Conservation (phyloP, 192 early-diverging fungal genomes). For the Obelidium mucronatum region DNA sequence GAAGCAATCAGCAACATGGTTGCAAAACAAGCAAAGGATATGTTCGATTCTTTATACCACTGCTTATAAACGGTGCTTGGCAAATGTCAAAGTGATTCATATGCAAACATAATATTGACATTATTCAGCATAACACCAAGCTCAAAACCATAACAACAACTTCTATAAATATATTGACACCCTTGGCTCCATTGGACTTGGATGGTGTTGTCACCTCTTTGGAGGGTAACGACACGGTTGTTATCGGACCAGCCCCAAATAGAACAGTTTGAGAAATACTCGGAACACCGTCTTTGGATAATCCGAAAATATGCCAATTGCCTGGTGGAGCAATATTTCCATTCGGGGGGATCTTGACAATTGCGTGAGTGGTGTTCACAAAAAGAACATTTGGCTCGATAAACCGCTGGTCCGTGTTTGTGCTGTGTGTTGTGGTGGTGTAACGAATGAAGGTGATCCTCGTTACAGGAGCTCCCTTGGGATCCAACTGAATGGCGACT, state of each 20-base stretch:
- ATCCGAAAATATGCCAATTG: slow-evolving; percentile 52
- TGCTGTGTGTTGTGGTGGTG: slow-evolving; percentile 41
- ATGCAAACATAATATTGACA: too few relatives aligned
- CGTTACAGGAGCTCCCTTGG: not conserved
- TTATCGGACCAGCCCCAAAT: slow-evolving; percentile 17
- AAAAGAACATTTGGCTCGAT: slow-evolving; percentile 28
- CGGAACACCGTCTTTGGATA: slow-evolving; percentile 37
- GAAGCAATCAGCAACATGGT: too few relatives aligned
- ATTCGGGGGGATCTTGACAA: slow-evolving; percentile 42
- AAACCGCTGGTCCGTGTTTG: slow-evolving; percentile 42
- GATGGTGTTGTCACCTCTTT: too few relatives aligned
- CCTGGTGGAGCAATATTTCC: slow-evolving; percentile 45
- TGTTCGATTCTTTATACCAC: too few relatives aligned
- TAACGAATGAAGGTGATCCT: slow-evolving; percentile 36
- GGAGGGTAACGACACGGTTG: not conserved
- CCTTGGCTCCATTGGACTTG: not conserved
- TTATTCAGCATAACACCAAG: too few relatives aligned
- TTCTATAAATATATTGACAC: not conserved
- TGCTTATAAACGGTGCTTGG: too few relatives aligned
- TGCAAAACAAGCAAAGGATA: too few relatives aligned
- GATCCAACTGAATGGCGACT: not conserved
- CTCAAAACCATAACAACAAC: too few relatives aligned
- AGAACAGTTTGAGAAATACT: slow-evolving; percentile 31
- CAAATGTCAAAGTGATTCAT: too few relatives aligned
- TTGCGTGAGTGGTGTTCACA: slow-evolving; percentile 21